phyloP scores from a whole-genome alignment of 2,329 filamentous ascomycete species.

The Corynespora cassiicola region DNA sequence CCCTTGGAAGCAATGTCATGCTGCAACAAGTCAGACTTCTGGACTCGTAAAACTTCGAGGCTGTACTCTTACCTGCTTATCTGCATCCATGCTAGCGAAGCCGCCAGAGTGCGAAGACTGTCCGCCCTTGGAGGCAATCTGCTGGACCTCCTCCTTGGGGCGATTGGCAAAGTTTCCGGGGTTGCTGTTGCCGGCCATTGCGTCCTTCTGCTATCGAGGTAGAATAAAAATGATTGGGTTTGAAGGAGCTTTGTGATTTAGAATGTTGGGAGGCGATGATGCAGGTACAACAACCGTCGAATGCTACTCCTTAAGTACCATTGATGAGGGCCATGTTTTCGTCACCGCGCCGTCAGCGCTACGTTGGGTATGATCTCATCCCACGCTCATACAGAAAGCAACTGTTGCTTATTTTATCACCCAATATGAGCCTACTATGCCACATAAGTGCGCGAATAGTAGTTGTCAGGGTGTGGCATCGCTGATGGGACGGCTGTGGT shows the following conservation, averaged over 20 bases:
- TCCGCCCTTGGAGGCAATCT: conserved; percentile 54
- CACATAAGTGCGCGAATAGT: background rate
- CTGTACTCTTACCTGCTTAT: conserved; percentile 40
- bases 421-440: background rate
- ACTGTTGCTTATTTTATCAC: background rate
- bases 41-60: background rate
- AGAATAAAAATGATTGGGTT: background rate
- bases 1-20: conserved; percentile 63
- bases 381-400: background rate
- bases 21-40: conserved; percentile 35
- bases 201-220: conserved; percentile 1
- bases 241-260: background rate
- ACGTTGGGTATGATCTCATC: background rate
- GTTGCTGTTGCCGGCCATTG: conserved; percentile 50
- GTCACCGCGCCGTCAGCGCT: conserved; percentile 4
- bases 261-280: background rate
- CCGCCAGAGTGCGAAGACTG: conserved; percentile 44
- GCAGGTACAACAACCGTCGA: background rate
- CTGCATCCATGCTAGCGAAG: conserved; percentile 45
- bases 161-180: conserved; percentile 60
- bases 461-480: background rate
- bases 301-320: background rate
- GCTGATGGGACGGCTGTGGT: conserved; percentile 1
- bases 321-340: no score
- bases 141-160: conserved; percentile 53